Evolutionary conservation across 345 rosid genomes (phyloP).

Genomic region (Corymbia maculata): DNA sequence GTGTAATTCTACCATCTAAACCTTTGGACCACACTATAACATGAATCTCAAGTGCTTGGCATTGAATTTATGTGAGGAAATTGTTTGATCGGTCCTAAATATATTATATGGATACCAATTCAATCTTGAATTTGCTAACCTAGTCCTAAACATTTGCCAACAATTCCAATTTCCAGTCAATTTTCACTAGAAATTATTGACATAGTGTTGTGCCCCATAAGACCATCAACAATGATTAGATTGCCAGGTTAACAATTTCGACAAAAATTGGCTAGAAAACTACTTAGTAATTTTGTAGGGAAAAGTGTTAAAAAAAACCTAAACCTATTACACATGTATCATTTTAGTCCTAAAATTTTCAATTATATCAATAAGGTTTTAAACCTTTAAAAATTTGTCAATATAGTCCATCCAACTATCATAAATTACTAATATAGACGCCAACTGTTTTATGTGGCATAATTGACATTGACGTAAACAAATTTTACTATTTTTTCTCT

Average conservation of each 20-base stretch:
- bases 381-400: accelerated
- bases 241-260: accelerated
- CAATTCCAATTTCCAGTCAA: too few relatives aligned
- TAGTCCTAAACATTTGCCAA: not conserved
- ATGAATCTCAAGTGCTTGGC: not conserved
- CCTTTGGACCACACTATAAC: not conserved
- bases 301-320: too few relatives aligned
- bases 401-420: accelerated
- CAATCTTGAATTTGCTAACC: too few relatives aligned
- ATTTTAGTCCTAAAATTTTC: too few relatives aligned
- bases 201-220: too few relatives aligned
- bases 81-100: not conserved
- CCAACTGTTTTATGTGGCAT: not conserved
- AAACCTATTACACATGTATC: too few relatives aligned
- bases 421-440: too few relatives aligned
- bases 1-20: not conserved
- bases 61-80: not conserved
- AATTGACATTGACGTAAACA: accelerated
- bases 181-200: too few relatives aligned
- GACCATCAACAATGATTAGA: not conserved
- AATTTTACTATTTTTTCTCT: too few relatives aligned
- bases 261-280: not conserved
- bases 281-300: too few relatives aligned
- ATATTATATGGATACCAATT: too few relatives aligned
- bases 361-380: not conserved